These are phyloP conservation scores for Cyamopsis tetragonoloba DNA, from an alignment of 306 rosid species.

Conservation along the genomic window DNA sequence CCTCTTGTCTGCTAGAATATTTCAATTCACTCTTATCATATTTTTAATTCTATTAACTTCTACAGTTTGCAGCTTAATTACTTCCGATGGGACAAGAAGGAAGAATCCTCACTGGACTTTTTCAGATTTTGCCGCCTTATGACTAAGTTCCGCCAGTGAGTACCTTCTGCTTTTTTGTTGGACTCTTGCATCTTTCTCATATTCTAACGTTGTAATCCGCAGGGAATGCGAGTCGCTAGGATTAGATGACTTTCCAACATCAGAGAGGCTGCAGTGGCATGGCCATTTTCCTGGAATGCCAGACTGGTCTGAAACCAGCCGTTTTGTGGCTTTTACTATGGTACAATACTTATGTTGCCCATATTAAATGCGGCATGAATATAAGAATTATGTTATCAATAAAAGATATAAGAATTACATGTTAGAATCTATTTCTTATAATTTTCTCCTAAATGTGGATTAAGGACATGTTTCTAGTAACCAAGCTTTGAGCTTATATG, in stretches of 20 bases:
- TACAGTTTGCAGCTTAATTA: constrained; percentile 67
- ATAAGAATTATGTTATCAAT: background rate
- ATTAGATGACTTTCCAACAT: constrained; percentile 78
- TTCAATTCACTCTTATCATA: constrained; percentile 9
- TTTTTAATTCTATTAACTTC: constrained; percentile 15
- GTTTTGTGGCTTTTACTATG: constrained; percentile 86
- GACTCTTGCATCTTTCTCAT: constrained; percentile 8
- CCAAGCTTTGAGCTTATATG: background rate
- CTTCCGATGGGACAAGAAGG: constrained; percentile 90
- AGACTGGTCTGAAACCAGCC: constrained; percentile 85
- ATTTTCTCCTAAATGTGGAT: background rate
- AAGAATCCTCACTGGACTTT: constrained; percentile 66
- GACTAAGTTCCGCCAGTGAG: constrained; percentile 75
- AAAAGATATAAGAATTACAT: background rate
- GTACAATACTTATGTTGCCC: constrained; percentile 37
- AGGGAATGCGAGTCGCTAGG: constrained; percentile 93
- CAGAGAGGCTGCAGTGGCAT: constrained; percentile 93
- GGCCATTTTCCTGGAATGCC: constrained; percentile 80
- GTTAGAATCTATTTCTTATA: background rate
- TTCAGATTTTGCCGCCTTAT: constrained; percentile 81
- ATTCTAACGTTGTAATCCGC: constrained; percentile 29
- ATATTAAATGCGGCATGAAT: background rate
- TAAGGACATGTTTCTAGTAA: background rate
- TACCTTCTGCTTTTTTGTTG: background rate
- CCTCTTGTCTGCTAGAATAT: constrained; percentile 26